phyloP scores from a whole-genome alignment of 75 land plant genomes.

The Cryptomeria japonica region DNA sequence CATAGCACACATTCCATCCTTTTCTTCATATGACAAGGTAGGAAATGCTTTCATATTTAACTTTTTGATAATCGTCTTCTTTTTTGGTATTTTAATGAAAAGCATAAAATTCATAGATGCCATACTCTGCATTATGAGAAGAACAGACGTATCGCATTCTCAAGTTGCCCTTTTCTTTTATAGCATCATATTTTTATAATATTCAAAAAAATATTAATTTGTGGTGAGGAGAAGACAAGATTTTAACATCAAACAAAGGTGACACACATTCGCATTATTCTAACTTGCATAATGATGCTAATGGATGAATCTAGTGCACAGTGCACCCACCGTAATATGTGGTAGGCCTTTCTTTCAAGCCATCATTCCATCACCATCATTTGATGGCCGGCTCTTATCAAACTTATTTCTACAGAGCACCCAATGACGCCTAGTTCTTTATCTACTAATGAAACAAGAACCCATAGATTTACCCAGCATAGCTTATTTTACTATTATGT shows the following conservation, averaged over 20 bases:
- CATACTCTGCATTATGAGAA: neutral
- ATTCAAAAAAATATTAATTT: neutral
- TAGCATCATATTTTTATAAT: neutral
- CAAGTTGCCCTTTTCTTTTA: neutral
- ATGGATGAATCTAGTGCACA: neutral
- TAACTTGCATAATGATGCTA: neutral
- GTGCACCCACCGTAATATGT: slow-evolving; percentile 1
- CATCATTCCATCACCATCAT: slow-evolving; percentile 5
- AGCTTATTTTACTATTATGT: slow-evolving; percentile 4
- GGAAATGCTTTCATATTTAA: neutral
- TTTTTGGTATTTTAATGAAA: neutral
- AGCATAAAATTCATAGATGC: neutral
- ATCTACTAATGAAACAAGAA: neutral
- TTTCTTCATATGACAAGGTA: neutral
- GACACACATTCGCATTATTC: neutral
- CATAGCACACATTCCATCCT: neutral
- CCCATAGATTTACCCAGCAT: neutral
- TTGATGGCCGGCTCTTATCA: neutral
- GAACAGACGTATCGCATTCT: neutral
- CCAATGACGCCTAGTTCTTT: neutral
- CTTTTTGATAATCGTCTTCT: neutral
- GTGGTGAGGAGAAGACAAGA: neutral
- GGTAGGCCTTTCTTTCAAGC: neutral
- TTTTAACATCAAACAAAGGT: neutral
- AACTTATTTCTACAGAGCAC: neutral